These are phyloP conservation scores for Fusarium nematophilum DNA, from an alignment of 2,329 filamentous ascomycete species.

Conservation along the genomic window DNA sequence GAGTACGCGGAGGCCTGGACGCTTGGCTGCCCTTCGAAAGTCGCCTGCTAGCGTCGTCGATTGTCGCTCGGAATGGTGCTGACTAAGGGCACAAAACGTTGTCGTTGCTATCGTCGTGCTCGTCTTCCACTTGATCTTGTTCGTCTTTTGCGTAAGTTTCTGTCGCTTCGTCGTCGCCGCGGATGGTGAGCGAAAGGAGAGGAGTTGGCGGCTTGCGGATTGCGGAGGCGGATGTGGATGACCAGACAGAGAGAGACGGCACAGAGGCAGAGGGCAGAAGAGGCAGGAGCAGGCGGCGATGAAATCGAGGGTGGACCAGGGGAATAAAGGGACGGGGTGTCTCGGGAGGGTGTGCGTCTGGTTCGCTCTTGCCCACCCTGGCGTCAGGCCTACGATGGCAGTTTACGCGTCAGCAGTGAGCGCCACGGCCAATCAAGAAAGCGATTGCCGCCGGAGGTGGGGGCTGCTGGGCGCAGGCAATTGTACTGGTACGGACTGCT, in stretches of 20 bases:
- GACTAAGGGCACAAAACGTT: conserved; percentile 25
- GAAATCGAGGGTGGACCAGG: conserved; percentile 47
- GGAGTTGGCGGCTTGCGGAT: conserved; percentile 38
- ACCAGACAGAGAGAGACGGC: conserved; percentile 36
- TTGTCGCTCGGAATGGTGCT: conserved; percentile 20
- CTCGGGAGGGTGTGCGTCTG: conserved; percentile 47
- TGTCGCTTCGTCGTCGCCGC: conserved; percentile 33
- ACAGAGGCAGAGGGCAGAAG: conserved; percentile 27
- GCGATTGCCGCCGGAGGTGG: conserved; percentile 28
- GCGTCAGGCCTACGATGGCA: conserved; percentile 45
- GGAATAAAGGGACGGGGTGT: conserved; percentile 50
- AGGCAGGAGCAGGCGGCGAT: conserved; percentile 41
- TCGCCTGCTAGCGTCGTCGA: conserved; percentile 33
- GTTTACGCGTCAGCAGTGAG: conserved; percentile 54
- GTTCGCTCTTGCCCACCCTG: conserved; percentile 42
- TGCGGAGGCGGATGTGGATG: conserved; percentile 37
- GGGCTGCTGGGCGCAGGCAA: conserved; percentile 41
- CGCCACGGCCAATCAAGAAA: conserved; percentile 45
- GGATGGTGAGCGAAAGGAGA: conserved; percentile 32
- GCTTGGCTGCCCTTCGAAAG: conserved; percentile 21
- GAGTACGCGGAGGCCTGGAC: conserved; percentile 38
- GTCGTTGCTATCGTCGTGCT: conserved; percentile 17
- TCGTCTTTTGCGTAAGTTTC: conserved; percentile 12
- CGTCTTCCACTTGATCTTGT: conserved; percentile 15
- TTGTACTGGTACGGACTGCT: conserved; percentile 41